Conservation (phyloP, 2,329 filamentous ascomycete genomes). For the Dactylellina sp. region DNA sequence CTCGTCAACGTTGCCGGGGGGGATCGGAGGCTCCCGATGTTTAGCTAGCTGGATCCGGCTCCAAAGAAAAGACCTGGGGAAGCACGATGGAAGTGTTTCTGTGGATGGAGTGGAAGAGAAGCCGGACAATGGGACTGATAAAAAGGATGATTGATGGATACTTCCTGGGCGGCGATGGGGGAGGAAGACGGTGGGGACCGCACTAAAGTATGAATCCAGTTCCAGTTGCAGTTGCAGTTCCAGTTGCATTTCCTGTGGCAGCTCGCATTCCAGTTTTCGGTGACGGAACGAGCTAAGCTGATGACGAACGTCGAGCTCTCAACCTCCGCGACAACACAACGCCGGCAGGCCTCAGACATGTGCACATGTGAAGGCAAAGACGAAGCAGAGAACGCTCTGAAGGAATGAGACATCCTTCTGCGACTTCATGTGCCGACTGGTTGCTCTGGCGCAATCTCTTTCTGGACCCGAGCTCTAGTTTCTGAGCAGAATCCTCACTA, state of each 20-base stretch:
- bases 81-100: too few species aligned
- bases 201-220: too few species aligned
- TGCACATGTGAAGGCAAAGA: background rate
- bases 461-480: background rate
- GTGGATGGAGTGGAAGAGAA: too few species aligned
- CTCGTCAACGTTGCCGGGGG: background rate
- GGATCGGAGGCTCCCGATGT: background rate
- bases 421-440: too few species aligned
- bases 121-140: too few species aligned
- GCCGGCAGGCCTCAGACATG: background rate
- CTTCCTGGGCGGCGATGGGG: background rate
- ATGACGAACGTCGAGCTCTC: slow-evolving; percentile 1
- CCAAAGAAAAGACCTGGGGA: too few species aligned
- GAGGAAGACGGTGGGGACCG: background rate
- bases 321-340: slow-evolving; percentile 15
- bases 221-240: too few species aligned
- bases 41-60: too few species aligned
- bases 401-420: too few species aligned
- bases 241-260: too few species aligned
- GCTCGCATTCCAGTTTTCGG: background rate
- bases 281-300: background rate
- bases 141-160: background rate
- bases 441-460: background rate
- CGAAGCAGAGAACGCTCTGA: too few species aligned
- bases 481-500: slow-evolving; percentile 7